Evolutionary conservation across 805 yeast genomes (phyloP), one percentile per base, ranked within the genome.

Genomic region (Candida montana): DNA sequence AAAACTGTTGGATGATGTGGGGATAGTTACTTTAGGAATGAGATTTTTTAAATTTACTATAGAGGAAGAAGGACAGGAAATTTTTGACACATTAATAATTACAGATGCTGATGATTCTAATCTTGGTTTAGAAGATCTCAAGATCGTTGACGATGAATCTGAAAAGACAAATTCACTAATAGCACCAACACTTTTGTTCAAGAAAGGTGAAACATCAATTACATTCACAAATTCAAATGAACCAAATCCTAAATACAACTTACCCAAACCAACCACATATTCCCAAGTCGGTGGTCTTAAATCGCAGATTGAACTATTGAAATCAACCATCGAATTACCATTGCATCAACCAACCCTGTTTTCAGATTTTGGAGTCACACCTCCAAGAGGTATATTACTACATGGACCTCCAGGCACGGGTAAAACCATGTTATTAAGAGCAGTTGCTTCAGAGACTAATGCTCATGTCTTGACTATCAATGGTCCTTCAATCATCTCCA

Each of bases 361-460:
- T 53, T 71, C 81, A 7, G 79, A 84, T 41, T 93, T 91, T 65
- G 89, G 91, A n/a, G 82, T 89, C 16, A 72, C 82, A 8, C 97
- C 99, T 8, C 96, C 96, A 12, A 70, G 96, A 43, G 99, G 99
- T 28, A 79, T 91, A n/a, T 65, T 91, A 13, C 63, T 91, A 11
- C 95, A 91, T 64, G 99, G 99, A 0, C 95, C 97, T 3, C 93
- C 98, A 3, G 99, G 99, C 4, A 91, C 97, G 0, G 99, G 99
- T 39, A 91, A 91, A 59, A 85, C 97, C 1, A 77, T 90, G 87
- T 70, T 93, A 7, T 68, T 93, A 29, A 74, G 85, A 41, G 83
- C 95, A 21, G 79, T 91, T 9, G 95, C 96, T 0, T 71, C 78
- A 47, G 91, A 83, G 44, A 68, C 75, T 2, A 74, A 82, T 46